These are phyloP conservation scores for Boletus subcaerulescens DNA, from an alignment of 768 basidiomycete genomes.

Conservation along the genomic window DNA sequence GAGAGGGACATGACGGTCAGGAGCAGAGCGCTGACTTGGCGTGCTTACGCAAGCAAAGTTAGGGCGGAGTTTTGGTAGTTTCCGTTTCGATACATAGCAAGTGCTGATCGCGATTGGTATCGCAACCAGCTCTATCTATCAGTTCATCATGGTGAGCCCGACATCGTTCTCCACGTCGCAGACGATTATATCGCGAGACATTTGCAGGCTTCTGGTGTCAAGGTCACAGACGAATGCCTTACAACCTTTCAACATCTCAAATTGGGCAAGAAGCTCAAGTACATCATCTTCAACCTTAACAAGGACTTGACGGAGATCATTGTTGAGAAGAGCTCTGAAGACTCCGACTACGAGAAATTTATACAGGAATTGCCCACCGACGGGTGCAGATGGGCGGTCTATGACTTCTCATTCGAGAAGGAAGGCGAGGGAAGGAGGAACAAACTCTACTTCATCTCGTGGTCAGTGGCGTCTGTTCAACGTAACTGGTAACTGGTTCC, in stretches of 20 bases:
- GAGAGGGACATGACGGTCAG: slow-evolving; percentile 55
- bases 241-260: slow-evolving; percentile 17
- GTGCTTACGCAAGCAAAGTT: slow-evolving; percentile 26
- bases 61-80: slow-evolving; percentile 23
- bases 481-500: not conserved
- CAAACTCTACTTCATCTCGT: slow-evolving; percentile 83
- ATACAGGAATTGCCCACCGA: slow-evolving; percentile 63
- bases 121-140: slow-evolving; percentile 22
- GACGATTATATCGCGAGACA: not conserved
- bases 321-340: slow-evolving; percentile 60
- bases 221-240: slow-evolving; percentile 52
- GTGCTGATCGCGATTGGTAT: slow-evolving; percentile 25
- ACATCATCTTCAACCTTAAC: slow-evolving; percentile 79
- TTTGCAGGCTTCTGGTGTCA: slow-evolving; percentile 37
- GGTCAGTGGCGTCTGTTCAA: slow-evolving; percentile 54
- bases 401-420: slow-evolving; percentile 83
- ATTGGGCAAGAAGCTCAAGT: slow-evolving; percentile 62
- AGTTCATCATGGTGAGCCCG: slow-evolving; percentile 30
- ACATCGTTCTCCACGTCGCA: not conserved
- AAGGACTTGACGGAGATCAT: slow-evolving; percentile 62
- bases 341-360: slow-evolving; percentile 67
- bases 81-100: slow-evolving; percentile 2
- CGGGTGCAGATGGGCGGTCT: slow-evolving; percentile 85
- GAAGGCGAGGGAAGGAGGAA: slow-evolving; percentile 74
- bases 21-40: not conserved